phyloP scores from a whole-genome alignment of 441 rosid species.

The Populus hybrid region DNA sequence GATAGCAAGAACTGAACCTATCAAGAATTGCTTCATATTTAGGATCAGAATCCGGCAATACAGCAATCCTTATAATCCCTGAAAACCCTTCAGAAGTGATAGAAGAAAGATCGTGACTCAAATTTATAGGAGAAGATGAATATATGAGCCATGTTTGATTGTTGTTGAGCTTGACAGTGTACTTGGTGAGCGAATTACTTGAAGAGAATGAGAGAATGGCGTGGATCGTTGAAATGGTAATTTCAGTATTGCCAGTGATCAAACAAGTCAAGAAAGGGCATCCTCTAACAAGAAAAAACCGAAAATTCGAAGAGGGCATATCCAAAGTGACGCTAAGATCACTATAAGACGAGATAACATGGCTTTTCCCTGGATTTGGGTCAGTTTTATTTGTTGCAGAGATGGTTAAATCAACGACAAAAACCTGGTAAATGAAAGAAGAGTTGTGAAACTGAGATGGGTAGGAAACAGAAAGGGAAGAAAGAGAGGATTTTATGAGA shows the following conservation, averaged over 20 bases:
- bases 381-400: constrained; percentile 39
- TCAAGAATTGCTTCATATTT: constrained; percentile 56
- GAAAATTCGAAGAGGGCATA: constrained; percentile 58
- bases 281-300: constrained; percentile 80
- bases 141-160: constrained; percentile 84
- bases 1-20: constrained; percentile 77
- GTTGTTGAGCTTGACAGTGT: constrained; percentile 66
- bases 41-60: constrained; percentile 47
- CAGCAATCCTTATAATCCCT: constrained; percentile 62
- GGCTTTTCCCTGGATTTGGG: constrained; percentile 32
- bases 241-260: constrained; percentile 37
- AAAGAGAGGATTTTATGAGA: constrained; percentile 57
- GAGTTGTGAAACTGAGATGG: constrained; percentile 63
- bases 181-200: constrained; percentile 53
- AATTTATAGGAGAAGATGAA: constrained; percentile 60
- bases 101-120: constrained; percentile 38
- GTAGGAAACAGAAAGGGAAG: constrained; percentile 69
- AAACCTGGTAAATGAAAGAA: constrained; percentile 62
- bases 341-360: constrained; percentile 60
- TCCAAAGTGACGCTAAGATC: constrained; percentile 85
- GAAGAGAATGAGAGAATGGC: constrained; percentile 57
- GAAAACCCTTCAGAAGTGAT: constrained; percentile 51
- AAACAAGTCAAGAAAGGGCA: constrained; percentile 84
- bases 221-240: constrained; percentile 71
- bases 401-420: constrained; percentile 64